Evolutionary conservation across 2,329 filamentous ascomycete genomes (phyloP), one percentile per base, ranked within the genome.

Genomic region (Arthroderma sp.): DNA sequence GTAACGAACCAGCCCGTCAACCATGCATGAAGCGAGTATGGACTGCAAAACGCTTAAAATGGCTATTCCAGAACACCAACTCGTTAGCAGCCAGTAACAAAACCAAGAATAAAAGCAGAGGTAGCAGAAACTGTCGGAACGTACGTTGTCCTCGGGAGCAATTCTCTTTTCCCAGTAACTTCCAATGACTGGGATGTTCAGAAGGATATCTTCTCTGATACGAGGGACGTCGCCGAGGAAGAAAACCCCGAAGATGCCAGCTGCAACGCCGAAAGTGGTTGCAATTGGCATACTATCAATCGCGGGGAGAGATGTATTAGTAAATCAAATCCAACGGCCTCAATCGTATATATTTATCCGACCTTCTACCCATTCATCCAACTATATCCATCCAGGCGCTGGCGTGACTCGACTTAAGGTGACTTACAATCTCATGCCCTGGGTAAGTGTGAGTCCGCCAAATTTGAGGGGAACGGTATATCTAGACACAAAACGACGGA

Each of bases 211-310:
- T 64, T 79, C 76, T 67, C 80, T 75, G 49, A 85, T 80, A 66
- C 76, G 78, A 59, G 82, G 82, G 25, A 85, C 76, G 64, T 83
- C 81, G 64, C 80, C 79, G 72, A 84, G 80, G 76, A 85, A 82
- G 74, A 81, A 84, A 64, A 85, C 68, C 38, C 79, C 80, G 70
- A 81, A 80, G 67, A 81, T 73, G 61, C 79, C 81, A 43, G 78
- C 76, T 51, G 77, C 74, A 61, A 76, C 78, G 62, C 80, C 82
- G 70, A 84, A 83, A 51, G 74, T 74, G 56, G 71, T 77, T 47
- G 75, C 77, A 54, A 81, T 75, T 56, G 66, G 62, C 58, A 70
- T 76, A 62, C 74, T 76, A 44, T 63, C 57, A 13, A 31, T 54
- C 23, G 59, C 58, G 58, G 43, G 5, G 4, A 17, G 28, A 31